A percentile compares a stretch with the other conserved stretches of the same genome.
phyloP scores from a whole-genome alignment of 2,329 filamentous ascomycete genomes.

The Aspergillus fumigatiaffinis region DNA sequence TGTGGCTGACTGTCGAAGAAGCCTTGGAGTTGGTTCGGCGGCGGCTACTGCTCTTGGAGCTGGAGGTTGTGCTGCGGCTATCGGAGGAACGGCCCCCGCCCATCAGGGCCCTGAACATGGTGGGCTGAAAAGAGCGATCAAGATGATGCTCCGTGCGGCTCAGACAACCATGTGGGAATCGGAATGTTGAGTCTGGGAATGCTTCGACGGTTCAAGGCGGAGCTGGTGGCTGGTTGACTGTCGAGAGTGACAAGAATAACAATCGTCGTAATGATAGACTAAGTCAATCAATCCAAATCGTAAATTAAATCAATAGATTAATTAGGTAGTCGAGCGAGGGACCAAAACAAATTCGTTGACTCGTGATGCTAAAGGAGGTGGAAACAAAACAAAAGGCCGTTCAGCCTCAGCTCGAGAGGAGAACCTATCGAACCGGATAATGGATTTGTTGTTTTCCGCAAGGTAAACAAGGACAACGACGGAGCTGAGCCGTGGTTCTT shows the following conservation, averaged over 20 bases:
- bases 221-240: not conserved
- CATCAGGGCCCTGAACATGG: slow-evolving; percentile 39
- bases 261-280: not conserved
- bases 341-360: not conserved
- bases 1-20: slow-evolving; percentile 34
- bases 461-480: slow-evolving; percentile 24
- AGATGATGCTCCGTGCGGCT: slow-evolving; percentile 18
- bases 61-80: slow-evolving; percentile 26
- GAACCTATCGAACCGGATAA: not conserved
- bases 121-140: slow-evolving; percentile 25
- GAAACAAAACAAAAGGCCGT: not conserved
- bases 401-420: not conserved
- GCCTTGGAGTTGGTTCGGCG: slow-evolving; percentile 31
- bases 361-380: not conserved
- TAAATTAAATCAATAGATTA: not conserved
- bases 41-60: slow-evolving; percentile 29
- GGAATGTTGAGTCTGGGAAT: slow-evolving; percentile 3
- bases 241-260: not conserved
- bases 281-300: not conserved
- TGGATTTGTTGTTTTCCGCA: slow-evolving; percentile 22
- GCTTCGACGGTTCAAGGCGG: not conserved
- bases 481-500: slow-evolving; percentile 33
- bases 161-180: slow-evolving; percentile 25
- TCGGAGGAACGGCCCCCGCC: slow-evolving; percentile 35
- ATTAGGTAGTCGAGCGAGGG: not conserved